These are phyloP conservation scores for Arachnomyces sp. DNA, from an alignment of 2,329 filamentous ascomycete species.

Conservation along the genomic window DNA sequence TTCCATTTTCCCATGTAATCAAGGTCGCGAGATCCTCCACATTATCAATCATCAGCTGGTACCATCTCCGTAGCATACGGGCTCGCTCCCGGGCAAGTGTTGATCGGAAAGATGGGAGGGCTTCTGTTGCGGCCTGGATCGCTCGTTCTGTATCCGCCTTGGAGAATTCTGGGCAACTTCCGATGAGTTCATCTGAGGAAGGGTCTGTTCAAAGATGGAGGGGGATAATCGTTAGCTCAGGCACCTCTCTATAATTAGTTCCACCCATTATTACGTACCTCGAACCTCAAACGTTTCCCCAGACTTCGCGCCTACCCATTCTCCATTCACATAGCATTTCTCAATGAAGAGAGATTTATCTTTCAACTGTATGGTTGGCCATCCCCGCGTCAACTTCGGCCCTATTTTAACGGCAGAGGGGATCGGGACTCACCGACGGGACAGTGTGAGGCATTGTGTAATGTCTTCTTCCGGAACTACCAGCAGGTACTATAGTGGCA, in stretches of 20 bases:
- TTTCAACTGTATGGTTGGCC: constrained; percentile 49
- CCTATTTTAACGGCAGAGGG: no score
- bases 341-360: constrained; percentile 77
- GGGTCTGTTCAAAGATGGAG: no score
- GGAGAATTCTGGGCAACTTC: constrained; percentile 73
- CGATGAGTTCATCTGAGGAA: constrained; percentile 70
- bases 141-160: constrained; percentile 68
- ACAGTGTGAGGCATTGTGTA: constrained; percentile 35
- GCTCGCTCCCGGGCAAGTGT: constrained; percentile 53
- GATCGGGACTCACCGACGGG: constrained; percentile 30
- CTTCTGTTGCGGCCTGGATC: constrained; percentile 72
- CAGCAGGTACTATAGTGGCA: constrained; percentile 25
- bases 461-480: constrained; percentile 26
- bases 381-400: no score
- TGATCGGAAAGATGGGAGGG: constrained; percentile 54
- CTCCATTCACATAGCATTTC: constrained; percentile 78
- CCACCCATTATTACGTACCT: constrained; percentile 41
- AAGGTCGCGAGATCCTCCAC: constrained; percentile 57
- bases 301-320: constrained; percentile 79
- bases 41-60: constrained; percentile 58
- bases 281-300: constrained; percentile 86
- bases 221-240: no score
- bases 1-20: constrained; percentile 63
- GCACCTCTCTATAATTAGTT: no score
- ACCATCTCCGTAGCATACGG: constrained; percentile 58